phyloP scores from a whole-genome alignment of 2,329 filamentous ascomycete species.

The Fusarium foetens region DNA sequence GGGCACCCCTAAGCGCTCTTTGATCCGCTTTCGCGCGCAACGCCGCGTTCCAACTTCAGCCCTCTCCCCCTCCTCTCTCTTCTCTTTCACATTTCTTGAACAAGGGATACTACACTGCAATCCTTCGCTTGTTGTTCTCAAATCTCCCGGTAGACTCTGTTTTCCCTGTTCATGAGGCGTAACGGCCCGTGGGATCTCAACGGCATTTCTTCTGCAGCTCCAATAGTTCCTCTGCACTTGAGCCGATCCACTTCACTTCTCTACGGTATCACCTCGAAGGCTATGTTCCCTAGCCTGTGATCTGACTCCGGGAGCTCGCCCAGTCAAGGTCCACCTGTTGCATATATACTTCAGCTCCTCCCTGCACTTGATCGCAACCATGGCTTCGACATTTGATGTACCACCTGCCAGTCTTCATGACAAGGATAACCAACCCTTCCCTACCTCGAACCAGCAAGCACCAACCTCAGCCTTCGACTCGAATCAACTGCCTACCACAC shows the following conservation, averaged over 20 bases:
- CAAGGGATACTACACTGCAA: constrained; percentile 29
- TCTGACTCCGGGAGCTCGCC: constrained; percentile 42
- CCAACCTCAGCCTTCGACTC: constrained; percentile 50
- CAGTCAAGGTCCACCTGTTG: constrained; percentile 37
- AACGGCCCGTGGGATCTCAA: constrained; percentile 17
- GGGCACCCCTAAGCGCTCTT: constrained; percentile 43
- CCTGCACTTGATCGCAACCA: constrained; percentile 45
- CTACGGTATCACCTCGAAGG: constrained; percentile 37
- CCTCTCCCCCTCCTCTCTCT: constrained; percentile 40
- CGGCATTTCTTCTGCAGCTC: constrained; percentile 28
- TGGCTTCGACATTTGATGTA: constrained; percentile 58
- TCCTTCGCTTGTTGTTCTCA: constrained; percentile 12
- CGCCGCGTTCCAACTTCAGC: constrained; percentile 42
- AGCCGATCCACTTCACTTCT: constrained; percentile 32
- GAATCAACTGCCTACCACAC: constrained; percentile 56
- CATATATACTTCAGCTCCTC: constrained; percentile 51
- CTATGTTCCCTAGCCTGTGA: constrained; percentile 49
- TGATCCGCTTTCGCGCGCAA: constrained; percentile 41
- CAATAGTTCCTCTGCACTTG: constrained; percentile 22
- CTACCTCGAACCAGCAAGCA: constrained; percentile 37
- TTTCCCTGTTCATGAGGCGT: constrained; percentile 7
- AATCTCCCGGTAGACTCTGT: not conserved
- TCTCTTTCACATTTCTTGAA: constrained; percentile 27
- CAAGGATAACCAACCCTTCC: constrained; percentile 43
- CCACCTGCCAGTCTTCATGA: constrained; percentile 54